phyloP scores from a whole-genome alignment of 495 filamentous ascomycete species.

The Lentithecium fluviatile region DNA sequence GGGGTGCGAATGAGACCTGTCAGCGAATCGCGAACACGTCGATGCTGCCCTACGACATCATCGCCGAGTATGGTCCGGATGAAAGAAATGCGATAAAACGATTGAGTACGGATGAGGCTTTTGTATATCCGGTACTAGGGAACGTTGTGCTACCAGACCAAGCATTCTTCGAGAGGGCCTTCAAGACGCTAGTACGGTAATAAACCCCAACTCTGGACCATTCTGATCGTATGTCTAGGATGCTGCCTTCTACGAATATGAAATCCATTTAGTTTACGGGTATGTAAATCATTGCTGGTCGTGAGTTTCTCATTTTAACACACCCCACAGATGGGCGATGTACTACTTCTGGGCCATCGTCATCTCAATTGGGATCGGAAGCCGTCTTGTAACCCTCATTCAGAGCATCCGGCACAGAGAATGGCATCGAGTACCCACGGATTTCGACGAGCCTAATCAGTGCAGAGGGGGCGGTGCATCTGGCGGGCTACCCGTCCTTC shows the following conservation, averaged over 20 bases:
- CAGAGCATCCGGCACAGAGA: background rate
- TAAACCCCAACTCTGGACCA: background rate
- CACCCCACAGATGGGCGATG: constrained; percentile 11
- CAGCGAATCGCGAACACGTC: background rate
- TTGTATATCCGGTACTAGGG: background rate
- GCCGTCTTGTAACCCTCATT: constrained; percentile 10
- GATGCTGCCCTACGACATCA: constrained; percentile 13
- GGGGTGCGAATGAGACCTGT: constrained; percentile 6
- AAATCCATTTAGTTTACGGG: constrained; percentile 19
- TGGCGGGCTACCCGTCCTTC: background rate
- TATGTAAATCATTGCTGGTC: background rate
- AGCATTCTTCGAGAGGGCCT: constrained; percentile 8
- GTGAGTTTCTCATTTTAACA: background rate
- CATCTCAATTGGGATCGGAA: constrained; percentile 12
- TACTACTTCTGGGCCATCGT: constrained; percentile 24
- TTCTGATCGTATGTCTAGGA: constrained; percentile 6
- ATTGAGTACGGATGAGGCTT: constrained; percentile 9
- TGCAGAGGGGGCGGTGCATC: background rate
- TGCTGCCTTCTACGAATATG: constrained; percentile 2
- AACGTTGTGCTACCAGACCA: constrained; percentile 13
- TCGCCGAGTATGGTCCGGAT: constrained; percentile 7
- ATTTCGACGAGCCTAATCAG: too few relatives aligned
- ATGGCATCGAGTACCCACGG: background rate
- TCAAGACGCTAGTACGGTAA: constrained; percentile 10
- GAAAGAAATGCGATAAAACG: constrained; percentile 1